Percentiles rank a stretch among this genome's conserved stretches.
These are phyloP conservation scores for Pterocarpus santalinus DNA, from an alignment of 306 rosid genomes.

Conservation along the genomic window DNA sequence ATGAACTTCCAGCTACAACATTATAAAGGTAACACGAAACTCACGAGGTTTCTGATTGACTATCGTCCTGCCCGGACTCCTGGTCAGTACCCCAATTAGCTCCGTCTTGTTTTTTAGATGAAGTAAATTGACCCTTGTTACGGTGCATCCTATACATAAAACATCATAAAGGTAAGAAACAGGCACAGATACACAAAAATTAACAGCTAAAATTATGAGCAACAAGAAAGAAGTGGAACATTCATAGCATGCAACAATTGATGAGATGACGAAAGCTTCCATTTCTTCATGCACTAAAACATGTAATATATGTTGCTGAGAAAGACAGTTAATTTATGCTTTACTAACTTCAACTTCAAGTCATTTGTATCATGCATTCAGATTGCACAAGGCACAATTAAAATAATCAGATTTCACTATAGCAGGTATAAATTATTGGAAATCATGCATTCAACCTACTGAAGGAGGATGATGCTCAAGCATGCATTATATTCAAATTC, in stretches of 20 bases:
- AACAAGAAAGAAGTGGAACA: constrained; percentile 1
- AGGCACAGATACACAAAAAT: constrained; percentile 7
- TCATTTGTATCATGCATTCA: constrained; percentile 21
- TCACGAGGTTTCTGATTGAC: constrained; percentile 78
- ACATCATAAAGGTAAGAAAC: constrained; percentile 41
- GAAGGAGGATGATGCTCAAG: constrained; percentile 15
- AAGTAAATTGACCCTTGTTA: constrained; percentile 94
- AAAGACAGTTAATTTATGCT: neutral
- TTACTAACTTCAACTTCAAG: neutral
- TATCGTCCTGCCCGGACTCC: constrained; percentile 79
- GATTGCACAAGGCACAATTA: neutral
- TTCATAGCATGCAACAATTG: neutral
- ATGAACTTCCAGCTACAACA: constrained; percentile 2
- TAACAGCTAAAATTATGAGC: constrained; percentile 31
- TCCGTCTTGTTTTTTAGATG: constrained; percentile 89
- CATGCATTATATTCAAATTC: constrained; percentile 11
- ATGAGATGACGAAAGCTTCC: neutral
- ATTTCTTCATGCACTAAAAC: constrained; percentile 5
- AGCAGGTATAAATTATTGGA: constrained; percentile 1
- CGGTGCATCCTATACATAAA: constrained; percentile 88
- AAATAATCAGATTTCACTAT: constrained; percentile 15
- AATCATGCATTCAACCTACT: constrained; percentile 21
- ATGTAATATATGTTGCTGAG: constrained; percentile 1
- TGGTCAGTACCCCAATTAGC: constrained; percentile 66
- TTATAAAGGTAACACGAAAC: constrained; percentile 49